Base-by-base conservation (phyloP, 495 filamentous ascomycete genomes). In the Hypoxylon fragiforme region DNA sequence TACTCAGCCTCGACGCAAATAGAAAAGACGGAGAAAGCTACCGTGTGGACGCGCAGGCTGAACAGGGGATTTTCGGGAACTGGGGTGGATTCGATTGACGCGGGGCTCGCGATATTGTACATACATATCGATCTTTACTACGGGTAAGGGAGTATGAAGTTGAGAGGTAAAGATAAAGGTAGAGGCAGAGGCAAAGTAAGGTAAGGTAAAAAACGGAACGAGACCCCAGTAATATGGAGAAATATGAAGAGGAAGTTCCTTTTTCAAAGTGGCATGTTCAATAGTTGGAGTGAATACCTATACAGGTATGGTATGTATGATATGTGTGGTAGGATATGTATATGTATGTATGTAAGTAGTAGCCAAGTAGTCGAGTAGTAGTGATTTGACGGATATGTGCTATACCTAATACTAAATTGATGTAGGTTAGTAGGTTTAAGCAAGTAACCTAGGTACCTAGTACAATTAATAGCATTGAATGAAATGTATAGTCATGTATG, bases 11-110 rank as follows among this genome's bases (percentile, higher is more conserved):
- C 47, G 52, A 51, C 42, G 36, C 58, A 62, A 56, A 56, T 56
- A 62, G 52, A 62, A 62, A 62, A 62, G 38, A 61, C 51, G 51
- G 50, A 55, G 57, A 24, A 51, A 46, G 55, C 51, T 61, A 54
- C 50, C 46, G 50, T 46, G 50, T 31, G 30, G 36, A 59, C 34
- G 43, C 34, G 37, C n/a, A 46, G 34, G 36, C 26, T 44, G 26
- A 18, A 24, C 8, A 18, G 22, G 52, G 52, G 58, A 28, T 52
- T 18, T 34, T 53, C 52, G 52, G 58, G 39, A 56, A 62, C 52
- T 43, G 58, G 57, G 48, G 52, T 48, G 42, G 47, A 44, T 49
- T 62, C 26, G 46, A 57, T 50, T 31, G 58, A 42, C 58, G 58
- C 58, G 58, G 58, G 58, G 58, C 43, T 56, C 20, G 35, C 44